Evolutionary conservation across 352 stramenopile genomes (phyloP), one percentile per base, ranked within the genome.

Genomic region (Discostella stelligera): DNA sequence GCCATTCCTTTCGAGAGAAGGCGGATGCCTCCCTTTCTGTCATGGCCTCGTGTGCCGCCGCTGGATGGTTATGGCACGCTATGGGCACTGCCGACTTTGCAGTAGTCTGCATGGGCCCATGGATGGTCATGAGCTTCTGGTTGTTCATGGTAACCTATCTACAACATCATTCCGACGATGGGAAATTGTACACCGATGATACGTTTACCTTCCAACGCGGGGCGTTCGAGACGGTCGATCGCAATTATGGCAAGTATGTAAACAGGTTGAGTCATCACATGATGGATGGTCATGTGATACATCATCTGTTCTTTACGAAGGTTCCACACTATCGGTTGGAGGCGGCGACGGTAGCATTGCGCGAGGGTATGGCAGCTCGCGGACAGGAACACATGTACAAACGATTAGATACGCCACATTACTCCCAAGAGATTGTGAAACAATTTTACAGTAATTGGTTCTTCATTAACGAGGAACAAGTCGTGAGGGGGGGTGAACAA

Each of bases 131-230:
- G 82, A 87, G 80, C 20, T 93, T 90, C 59, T 95, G 90, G 90
- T 70, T 95, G 10, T 90, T 94, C 69, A 93, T 92, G 85, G 91
- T 95, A 10, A 95, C 91, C 8, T 95, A 95, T 79, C 68, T 95
- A 5, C 91, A 95, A 77, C 91, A 95, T 80, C 91, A 95, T 63
- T 85, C 84, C 37, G 75, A 87, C 0, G 89, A 94, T 70, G 88
- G 87, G 30, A 89, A 90, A 67, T 68, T 93, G 20, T 95, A 92
- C 54, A 91, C 87, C 1, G 88, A 94, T 61, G 71, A 88, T 25
- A 92, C 89, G 20, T 94, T 81, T 46, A 84, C 78, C 6, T 95
- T 93, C 67, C 76, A 84, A 18, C 73, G 69, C 13, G 88, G 85
- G 9, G 90, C 87, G 0, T 93, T 95, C 66, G 84, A 95, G 71